phyloP scores from a whole-genome alignment of 2,329 filamentous ascomycete genomes.

The Fusarium sp. region DNA sequence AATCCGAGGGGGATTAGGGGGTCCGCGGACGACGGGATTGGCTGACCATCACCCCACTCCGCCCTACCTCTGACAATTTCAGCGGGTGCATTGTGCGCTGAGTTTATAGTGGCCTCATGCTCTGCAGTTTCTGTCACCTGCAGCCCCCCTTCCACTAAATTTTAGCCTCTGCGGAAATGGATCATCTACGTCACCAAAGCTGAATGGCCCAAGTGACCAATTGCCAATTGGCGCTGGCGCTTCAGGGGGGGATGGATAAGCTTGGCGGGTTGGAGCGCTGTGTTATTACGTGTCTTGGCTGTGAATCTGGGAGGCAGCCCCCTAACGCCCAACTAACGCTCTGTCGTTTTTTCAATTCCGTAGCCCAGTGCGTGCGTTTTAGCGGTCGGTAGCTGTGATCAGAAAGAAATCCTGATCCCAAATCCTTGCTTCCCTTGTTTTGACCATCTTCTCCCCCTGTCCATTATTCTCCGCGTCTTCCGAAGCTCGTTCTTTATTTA shows the following conservation, averaged over 20 bases:
- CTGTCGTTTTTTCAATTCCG: neutral
- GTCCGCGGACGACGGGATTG: slow-evolving; percentile 4
- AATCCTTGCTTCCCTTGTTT: neutral
- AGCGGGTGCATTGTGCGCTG: neutral
- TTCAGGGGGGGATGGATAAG: neutral
- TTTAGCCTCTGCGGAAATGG: neutral
- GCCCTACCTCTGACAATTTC: neutral
- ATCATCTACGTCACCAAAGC: slow-evolving; percentile 16
- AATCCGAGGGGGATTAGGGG: slow-evolving; percentile 8
- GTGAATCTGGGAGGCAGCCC: neutral
- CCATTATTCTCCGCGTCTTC: slow-evolving; percentile 25
- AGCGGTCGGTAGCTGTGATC: neutral
- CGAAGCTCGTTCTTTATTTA: neutral
- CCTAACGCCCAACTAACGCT: neutral
- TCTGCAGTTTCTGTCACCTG: neutral
- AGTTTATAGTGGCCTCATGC: neutral
- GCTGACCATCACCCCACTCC: neutral
- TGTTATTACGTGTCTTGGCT: too few relatives aligned
- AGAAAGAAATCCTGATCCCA: slow-evolving; percentile 6
- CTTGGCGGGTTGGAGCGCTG: too few relatives aligned
- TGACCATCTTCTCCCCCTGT: neutral
- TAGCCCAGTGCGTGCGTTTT: neutral
- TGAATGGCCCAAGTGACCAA: neutral
- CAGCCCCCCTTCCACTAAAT: slow-evolving; percentile 5
- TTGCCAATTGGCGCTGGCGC: neutral